Evolutionary conservation across 2,329 filamentous ascomycete genomes (phyloP), one percentile per base, ranked within the genome.

Genomic region (Nannizzia gypsea): DNA sequence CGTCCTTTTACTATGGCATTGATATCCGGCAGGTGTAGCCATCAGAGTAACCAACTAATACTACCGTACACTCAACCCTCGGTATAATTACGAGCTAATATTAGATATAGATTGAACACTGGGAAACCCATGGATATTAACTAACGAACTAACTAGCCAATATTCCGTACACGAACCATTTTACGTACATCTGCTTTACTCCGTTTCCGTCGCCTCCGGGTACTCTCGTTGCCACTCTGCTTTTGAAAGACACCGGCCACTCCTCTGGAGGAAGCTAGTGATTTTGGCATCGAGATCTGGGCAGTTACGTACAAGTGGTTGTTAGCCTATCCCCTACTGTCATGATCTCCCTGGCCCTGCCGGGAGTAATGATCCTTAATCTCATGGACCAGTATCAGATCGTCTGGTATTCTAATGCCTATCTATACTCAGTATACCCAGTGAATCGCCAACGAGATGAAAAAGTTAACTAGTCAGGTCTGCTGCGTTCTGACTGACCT

Each of bases 371-470:
- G 64, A 48, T 66, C 64, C 2, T 46, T 17, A 56, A 67, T 66
- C 56, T 66, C 64, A 59, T 67, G 65, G n/a, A 67, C 65, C 9
- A 67, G 56, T 52, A 66, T 66, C 0, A 67, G 62, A 62, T 66
- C 64, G 17, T 64, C 58, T 22, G 65, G 65, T n/a, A 56, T 62
- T 48, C 46, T 50, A 0, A 57, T 61, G 48, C 63, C 63, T 66
- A 22, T 8, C 8, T n/a, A 13, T 36, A 36, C 20, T 6, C 44
- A 13, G 22, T 8, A 50, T 17, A 26, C 8, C 13, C 9, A 11
- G 13, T 1, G 4, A 11, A 11, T 13, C 3, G 2, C 44, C 44
- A 20, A 50, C 22, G 3, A 13, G 20, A 50, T 13, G 11, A 24
- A 17, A n/a, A n/a, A n/a, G n/a, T n/a, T n/a, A n/a, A n/a, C n/a